Conservation (phyloP, 345 rosid species). For the Acer campestre region DNA sequence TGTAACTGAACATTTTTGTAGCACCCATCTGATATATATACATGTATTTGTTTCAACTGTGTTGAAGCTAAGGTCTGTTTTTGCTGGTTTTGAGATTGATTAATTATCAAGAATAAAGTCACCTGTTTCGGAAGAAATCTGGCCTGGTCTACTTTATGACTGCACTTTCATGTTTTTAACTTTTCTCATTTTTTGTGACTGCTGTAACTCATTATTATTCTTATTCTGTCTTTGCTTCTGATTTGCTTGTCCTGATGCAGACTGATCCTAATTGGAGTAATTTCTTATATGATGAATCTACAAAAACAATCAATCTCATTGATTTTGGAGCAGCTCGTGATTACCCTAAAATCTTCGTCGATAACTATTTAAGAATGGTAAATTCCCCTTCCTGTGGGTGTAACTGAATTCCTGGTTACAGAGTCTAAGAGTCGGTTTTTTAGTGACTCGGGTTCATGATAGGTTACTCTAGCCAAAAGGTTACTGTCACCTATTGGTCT, state of each 20-base stretch:
- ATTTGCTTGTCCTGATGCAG: slow-evolving; percentile 40
- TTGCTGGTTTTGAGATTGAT: not conserved
- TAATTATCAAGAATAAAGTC: not conserved
- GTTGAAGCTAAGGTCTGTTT: not conserved
- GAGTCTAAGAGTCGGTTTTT: not conserved
- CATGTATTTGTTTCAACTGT: not conserved
- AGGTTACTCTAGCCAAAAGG: not conserved
- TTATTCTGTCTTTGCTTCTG: slow-evolving; percentile 12
- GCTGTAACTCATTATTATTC: not conserved
- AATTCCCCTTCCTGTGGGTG: slow-evolving; percentile 16
- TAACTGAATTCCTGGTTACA: not conserved
- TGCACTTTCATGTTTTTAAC: not conserved
- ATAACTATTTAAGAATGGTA: slow-evolving; percentile 90
- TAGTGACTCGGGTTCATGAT: not conserved
- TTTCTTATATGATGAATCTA: slow-evolving; percentile 73
- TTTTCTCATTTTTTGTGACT: not conserved
- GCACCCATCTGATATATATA: not conserved
- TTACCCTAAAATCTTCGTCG: slow-evolving; percentile 84
- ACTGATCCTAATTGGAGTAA: slow-evolving; percentile 99
- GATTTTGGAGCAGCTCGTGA: slow-evolving; percentile 98
- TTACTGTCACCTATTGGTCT: not conserved
- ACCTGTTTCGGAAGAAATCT: not conserved
- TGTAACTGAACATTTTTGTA: not conserved
- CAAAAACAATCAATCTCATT: slow-evolving; percentile 74
- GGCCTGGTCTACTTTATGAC: not conserved